These are phyloP conservation scores for Fusarium siculi DNA, from an alignment of 2,329 filamentous ascomycete species.

Conservation along the genomic window DNA sequence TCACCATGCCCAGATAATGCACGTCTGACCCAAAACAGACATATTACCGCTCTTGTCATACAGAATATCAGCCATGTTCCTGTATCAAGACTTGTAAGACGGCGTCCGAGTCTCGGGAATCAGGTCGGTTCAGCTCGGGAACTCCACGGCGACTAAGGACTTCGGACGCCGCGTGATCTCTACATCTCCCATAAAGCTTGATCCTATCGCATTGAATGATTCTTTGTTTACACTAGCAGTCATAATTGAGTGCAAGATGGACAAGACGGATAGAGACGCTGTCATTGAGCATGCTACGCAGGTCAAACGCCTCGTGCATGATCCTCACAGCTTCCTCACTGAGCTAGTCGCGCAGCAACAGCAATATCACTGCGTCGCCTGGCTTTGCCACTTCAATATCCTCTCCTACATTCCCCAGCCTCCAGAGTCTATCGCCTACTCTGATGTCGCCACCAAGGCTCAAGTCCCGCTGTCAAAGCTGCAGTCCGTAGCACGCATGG, in stretches of 20 bases:
- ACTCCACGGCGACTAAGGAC: conserved; percentile 15
- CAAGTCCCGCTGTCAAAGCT: conserved; percentile 17
- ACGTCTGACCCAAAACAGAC: background rate
- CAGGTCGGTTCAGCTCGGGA: conserved; percentile 4
- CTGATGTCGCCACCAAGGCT: conserved; percentile 15
- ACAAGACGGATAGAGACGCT: conserved; percentile 28
- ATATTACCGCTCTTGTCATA: background rate
- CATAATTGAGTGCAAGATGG: background rate
- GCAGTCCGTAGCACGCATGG: conserved; percentile 46
- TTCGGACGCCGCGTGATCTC: conserved; percentile 14
- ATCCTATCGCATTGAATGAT: background rate
- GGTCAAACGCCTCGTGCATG: conserved; percentile 21
- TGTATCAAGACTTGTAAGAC: conserved; percentile 1
- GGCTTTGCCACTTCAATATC: conserved; percentile 29
- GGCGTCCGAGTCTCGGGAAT: conserved; percentile 17
- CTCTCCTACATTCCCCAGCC: conserved; percentile 17
- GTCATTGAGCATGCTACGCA: conserved; percentile 28
- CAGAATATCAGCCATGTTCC: background rate
- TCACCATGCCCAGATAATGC: conserved; percentile 2
- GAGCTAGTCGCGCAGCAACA: conserved; percentile 29
- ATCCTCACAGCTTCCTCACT: conserved; percentile 31
- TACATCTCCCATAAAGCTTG: conserved; percentile 6
- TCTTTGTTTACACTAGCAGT: background rate
- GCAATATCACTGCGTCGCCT: conserved; percentile 29
- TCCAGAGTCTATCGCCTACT: background rate